These are phyloP conservation scores for Akanthomyces uredinophilus DNA, from an alignment of 2,329 filamentous ascomycete genomes.

Conservation along the genomic window DNA sequence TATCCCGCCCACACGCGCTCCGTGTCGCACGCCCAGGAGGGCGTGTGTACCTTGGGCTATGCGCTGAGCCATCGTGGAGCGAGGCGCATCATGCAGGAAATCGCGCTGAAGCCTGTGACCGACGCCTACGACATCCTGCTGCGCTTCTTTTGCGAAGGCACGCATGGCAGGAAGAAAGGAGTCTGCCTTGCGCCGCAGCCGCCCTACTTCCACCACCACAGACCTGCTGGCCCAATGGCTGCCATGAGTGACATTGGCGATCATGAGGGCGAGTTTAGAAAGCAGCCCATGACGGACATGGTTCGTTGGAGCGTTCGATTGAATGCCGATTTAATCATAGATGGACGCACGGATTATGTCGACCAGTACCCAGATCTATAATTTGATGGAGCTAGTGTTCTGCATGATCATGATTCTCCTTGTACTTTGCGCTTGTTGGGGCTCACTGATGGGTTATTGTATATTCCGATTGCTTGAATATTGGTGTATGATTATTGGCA, in stretches of 20 bases:
- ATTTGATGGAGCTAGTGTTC: neutral
- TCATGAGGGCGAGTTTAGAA: slow-evolving; percentile 27
- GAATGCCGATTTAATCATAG: slow-evolving; percentile 35
- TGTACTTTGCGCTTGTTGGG: neutral
- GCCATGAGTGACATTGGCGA: slow-evolving; percentile 34
- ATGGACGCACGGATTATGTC: slow-evolving; percentile 26
- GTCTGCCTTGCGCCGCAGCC: slow-evolving; percentile 38
- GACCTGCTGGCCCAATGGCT: slow-evolving; percentile 31
- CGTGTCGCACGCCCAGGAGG: slow-evolving; percentile 36
- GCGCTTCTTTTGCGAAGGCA: slow-evolving; percentile 41
- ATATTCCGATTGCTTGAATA: neutral
- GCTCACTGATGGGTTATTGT: neutral
- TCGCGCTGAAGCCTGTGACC: slow-evolving; percentile 37
- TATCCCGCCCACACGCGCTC: slow-evolving; percentile 40
- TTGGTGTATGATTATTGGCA: neutral
- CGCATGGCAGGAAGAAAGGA: slow-evolving; percentile 28
- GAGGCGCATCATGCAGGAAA: slow-evolving; percentile 36
- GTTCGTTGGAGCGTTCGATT: slow-evolving; percentile 36
- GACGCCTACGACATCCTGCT: slow-evolving; percentile 41
- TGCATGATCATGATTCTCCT: neutral
- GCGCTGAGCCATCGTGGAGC: slow-evolving; percentile 41
- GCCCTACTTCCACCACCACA: slow-evolving; percentile 42
- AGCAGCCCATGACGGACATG: slow-evolving; percentile 28
- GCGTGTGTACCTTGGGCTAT: slow-evolving; percentile 39
- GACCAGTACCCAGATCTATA: slow-evolving; percentile 19